These are phyloP conservation scores for Hygrophoropsis aurantiaca DNA, from an alignment of 768 basidiomycete species.

Conservation along the genomic window DNA sequence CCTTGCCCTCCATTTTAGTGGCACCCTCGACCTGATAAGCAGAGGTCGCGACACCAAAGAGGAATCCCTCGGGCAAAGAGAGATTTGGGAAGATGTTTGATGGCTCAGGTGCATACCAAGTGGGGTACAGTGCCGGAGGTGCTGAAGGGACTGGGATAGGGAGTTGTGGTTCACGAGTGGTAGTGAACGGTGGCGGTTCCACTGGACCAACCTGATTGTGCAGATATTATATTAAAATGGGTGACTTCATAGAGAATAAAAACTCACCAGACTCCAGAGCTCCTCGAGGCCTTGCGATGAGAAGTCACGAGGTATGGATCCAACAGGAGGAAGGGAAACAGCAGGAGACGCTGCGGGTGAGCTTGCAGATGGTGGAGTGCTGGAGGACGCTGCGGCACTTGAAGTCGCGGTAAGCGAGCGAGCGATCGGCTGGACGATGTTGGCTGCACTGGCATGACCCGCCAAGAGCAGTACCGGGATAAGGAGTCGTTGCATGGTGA, in stretches of 20 bases:
- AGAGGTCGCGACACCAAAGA: conserved; percentile 53
- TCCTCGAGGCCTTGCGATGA: conserved; percentile 36
- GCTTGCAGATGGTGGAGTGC: neutral
- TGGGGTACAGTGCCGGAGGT: conserved; percentile 45
- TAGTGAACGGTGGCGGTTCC: conserved; percentile 44
- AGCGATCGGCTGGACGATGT: conserved; percentile 2
- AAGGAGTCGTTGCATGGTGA: too few species aligned
- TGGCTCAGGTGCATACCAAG: conserved; percentile 45
- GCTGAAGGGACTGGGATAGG: conserved; percentile 42
- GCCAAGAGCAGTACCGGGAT: too few species aligned
- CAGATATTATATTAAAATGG: neutral
- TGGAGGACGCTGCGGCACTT: neutral
- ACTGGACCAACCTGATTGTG: conserved; percentile 40
- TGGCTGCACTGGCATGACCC: neutral
- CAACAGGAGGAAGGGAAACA: conserved; percentile 37
- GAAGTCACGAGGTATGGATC: conserved; percentile 40
- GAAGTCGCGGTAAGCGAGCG: neutral
- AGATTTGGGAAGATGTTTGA: conserved; percentile 43
- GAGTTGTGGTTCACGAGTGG: conserved; percentile 37
- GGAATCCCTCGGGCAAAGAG: conserved; percentile 46
- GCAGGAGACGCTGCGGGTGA: conserved; percentile 2
- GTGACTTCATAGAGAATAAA: too few species aligned
- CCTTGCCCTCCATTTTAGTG: conserved; percentile 48
- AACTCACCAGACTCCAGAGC: conserved; percentile 43
- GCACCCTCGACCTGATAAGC: conserved; percentile 57